These are phyloP conservation scores for Vicia villosa DNA, from an alignment of 306 rosid species.

Conservation along the genomic window DNA sequence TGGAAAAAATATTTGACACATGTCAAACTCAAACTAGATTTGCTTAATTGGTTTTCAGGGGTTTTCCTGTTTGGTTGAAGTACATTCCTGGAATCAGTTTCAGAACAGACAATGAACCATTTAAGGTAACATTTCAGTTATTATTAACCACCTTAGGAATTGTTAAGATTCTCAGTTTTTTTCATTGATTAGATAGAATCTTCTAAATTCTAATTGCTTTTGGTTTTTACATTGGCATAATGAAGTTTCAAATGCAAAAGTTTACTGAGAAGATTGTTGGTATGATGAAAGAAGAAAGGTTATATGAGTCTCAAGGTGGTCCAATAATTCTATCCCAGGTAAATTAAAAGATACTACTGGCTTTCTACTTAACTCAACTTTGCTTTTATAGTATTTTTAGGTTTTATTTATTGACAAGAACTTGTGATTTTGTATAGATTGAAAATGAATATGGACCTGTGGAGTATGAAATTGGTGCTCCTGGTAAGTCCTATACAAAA, in stretches of 20 bases:
- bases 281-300: constrained; percentile 90
- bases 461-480: constrained; percentile 82
- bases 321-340: constrained; percentile 97
- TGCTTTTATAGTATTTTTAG: constrained; percentile 20
- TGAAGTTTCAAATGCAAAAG: constrained; percentile 82
- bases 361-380: constrained; percentile 20
- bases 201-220: constrained; percentile 31
- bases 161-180: neutral
- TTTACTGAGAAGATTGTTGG: constrained; percentile 82
- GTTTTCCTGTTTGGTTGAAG: constrained; percentile 98
- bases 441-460: constrained; percentile 97
- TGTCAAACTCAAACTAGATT: constrained; percentile 30
- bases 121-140: constrained; percentile 62
- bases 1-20: constrained; percentile 2
- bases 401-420: constrained; percentile 17
- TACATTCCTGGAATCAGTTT: constrained; percentile 92
- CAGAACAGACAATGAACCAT: constrained; percentile 90
- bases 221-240: constrained; percentile 33
- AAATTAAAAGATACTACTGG: constrained; percentile 8
- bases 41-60: constrained; percentile 54
- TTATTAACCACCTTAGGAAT: constrained; percentile 16
- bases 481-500: constrained; percentile 76
- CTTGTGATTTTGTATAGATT: constrained; percentile 57
- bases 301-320: constrained; percentile 86
- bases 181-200: constrained; percentile 17